Evolutionary conservation across 2,329 filamentous ascomycete genomes (phyloP).

Genomic region (Dactylellina parvicollis): DNA sequence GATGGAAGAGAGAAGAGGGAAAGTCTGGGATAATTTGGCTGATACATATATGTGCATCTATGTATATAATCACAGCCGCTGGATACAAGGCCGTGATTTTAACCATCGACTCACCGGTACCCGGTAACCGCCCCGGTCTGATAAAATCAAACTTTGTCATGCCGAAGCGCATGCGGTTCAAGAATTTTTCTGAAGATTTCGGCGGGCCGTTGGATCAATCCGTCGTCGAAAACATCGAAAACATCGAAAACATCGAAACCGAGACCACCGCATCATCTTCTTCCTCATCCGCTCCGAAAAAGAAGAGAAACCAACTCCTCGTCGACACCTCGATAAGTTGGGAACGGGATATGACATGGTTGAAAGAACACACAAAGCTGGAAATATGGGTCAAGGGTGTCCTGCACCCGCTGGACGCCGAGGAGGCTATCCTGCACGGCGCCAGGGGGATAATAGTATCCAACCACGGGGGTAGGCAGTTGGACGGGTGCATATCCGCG

Average conservation of each 20-base stretch:
- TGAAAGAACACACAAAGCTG: slow-evolving; percentile 65
- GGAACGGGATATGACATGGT: slow-evolving; percentile 66
- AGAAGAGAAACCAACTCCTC: slow-evolving; percentile 26
- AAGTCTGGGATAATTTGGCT: too few relatives aligned
- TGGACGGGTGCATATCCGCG: slow-evolving; percentile 68
- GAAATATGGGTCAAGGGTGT: slow-evolving; percentile 66
- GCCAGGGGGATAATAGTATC: slow-evolving; percentile 68
- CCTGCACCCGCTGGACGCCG: slow-evolving; percentile 65
- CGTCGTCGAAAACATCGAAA: slow-evolving; percentile 55
- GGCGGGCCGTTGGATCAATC: slow-evolving; percentile 36
- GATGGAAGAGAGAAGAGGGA: not conserved
- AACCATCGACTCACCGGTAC: slow-evolving; percentile 67
- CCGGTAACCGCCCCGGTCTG: slow-evolving; percentile 68
- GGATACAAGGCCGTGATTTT: slow-evolving; percentile 69
- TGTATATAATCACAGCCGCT: slow-evolving; percentile 60
- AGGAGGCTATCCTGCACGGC: slow-evolving; percentile 63
- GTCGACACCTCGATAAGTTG: slow-evolving; percentile 64
- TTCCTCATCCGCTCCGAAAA: not conserved
- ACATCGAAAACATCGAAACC: slow-evolving; percentile 57
- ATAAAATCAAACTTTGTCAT: slow-evolving; percentile 66
- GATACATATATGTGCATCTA: too few relatives aligned
- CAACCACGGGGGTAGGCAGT: slow-evolving; percentile 70
- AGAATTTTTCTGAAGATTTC: slow-evolving; percentile 62
- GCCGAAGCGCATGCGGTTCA: slow-evolving; percentile 63
- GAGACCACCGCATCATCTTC: slow-evolving; percentile 58